Base-by-base conservation (phyloP, 148 eudicot species). In the Oxyria digyna region DNA sequence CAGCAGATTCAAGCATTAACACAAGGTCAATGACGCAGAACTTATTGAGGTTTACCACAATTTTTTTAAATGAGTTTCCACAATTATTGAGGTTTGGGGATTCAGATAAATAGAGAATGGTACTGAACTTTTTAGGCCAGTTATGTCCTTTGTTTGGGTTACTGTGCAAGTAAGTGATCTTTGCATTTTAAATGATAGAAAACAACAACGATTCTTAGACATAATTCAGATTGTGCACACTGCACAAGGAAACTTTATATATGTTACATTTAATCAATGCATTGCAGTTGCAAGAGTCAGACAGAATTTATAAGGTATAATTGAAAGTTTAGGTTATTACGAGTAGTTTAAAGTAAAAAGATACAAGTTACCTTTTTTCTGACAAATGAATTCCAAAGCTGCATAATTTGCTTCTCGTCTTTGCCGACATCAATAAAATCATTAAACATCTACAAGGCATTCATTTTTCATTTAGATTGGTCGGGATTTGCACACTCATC, bases 341-440 rank as follows among this genome's bases (percentile, higher is more conserved):
- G n/a, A n/a, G n/a, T n/a, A n/a, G n/a, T n/a, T n/a, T n/a, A n/a
- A n/a, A n/a, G n/a, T n/a, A n/a, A n/a, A n/a, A n/a, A 0, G 49
- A 45, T 45, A 14, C 4, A 14, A 12, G 57, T 64, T 74, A 89
- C 98, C 96, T 73, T 80, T 93, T 90, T 94, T 78, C 99, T 81
- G 31, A 88, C 85, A 78, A 94, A 88, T 41, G 99, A 94, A 76
- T 94, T 94, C 99, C 99, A 94, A n/a, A 94, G 91, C 88, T 90
- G 97, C 99, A 94, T 91, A 74, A 94, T 77, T 73, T 85, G 86
- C 77, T 90, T 94, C 83, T 94, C 99, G 54, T 91, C 91, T 77
- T 82, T 84, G 57, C 93, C 81, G 42, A 94, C 99, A 78, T 94
- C 99, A 65, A 91, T 87, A 85, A 94, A 94, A 82, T 91, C 99